Base-by-base conservation (phyloP, 192 early-diverging fungal genomes). In the Umbelopsis ramanniana region DNA sequence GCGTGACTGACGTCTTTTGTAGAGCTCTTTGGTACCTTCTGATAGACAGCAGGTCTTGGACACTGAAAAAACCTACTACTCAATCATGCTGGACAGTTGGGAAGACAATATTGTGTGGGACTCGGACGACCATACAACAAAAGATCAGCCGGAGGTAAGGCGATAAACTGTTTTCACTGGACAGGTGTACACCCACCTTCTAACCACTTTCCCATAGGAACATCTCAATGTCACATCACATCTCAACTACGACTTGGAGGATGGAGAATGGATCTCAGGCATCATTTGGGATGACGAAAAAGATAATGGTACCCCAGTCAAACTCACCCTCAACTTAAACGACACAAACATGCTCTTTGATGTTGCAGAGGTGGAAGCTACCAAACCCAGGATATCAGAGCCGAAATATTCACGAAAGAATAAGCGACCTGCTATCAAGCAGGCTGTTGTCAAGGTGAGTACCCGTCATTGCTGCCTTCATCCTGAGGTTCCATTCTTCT, bases 51-150 rank as follows among this genome's bases (percentile, higher is more conserved):
- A 63, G 24, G 35, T 60, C n/a, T 12, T 79, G 6, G 50, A 76
- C 53, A 43, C 79, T 47, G 63, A 79, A 53, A 72, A 69, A 24
- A 79, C 87, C n/a, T 88, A 84, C 77, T 82, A 87, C 67, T 86
- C 94, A 8, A 76, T 96, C 46, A 85, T 93, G 53, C 80, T 96
- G 45, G 92, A 94, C 45, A 69, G 77, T 29, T 98, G 96, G 96
- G 94, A 98, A 72, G 87, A 92, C 24, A 78, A 88, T 7, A 90
- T 98, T 52, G 55, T 93, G 19, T 98, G 96, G 96, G 79, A 85
- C 19, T 63, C 57, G 26, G 85, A 82, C 54, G 80, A 79, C 33
- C 83, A 88, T 33, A 70, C 66, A 24, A 6, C 21, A 3, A 60
- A 71, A 23, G 19, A 46, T 15, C 8, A 71, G 21, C 19, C 57